A percentile compares a stretch with the other conserved stretches of the same genome.
These are phyloP conservation scores for Blepharisma japonicum DNA, from an alignment of 73 alveolate species.

Conservation along the genomic window DNA sequence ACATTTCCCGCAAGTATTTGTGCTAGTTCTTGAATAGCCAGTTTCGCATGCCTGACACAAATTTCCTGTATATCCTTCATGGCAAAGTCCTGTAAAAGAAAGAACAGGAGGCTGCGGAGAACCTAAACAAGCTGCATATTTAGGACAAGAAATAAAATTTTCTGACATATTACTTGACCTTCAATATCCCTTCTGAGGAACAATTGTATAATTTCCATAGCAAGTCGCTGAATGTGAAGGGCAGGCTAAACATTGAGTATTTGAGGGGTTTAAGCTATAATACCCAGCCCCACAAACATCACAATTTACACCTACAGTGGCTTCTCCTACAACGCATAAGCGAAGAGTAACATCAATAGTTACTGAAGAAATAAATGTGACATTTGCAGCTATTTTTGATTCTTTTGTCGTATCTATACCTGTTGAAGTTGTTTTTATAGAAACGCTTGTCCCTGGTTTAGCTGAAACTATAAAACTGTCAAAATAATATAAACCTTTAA, in stretches of 20 bases:
- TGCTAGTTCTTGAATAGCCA: slow-evolving; percentile 54
- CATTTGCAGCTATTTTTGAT: neutral
- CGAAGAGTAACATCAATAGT: neutral
- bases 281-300: neutral
- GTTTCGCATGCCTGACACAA: slow-evolving; percentile 64
- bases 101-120: slow-evolving; percentile 27
- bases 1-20: slow-evolving; percentile 49
- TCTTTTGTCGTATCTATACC: neutral
- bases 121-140: slow-evolving; percentile 51
- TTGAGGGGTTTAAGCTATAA: neutral
- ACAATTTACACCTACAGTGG: neutral
- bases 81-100: slow-evolving; percentile 60
- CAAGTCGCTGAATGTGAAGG: slow-evolving; percentile 8
- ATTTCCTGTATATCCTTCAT: slow-evolving; percentile 58
- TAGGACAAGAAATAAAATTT: slow-evolving; percentile 41
- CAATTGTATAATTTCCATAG: neutral
- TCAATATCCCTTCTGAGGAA: neutral
- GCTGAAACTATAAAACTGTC: neutral
- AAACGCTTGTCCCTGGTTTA: neutral
- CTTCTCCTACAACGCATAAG: neutral
- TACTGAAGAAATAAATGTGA: neutral
- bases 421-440: neutral
- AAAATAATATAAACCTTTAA: neutral
- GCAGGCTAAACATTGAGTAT: neutral
- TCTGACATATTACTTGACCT: slow-evolving; percentile 2